phyloP scores from a whole-genome alignment of 306 rosid genomes.

The Vigna trinervia region DNA sequence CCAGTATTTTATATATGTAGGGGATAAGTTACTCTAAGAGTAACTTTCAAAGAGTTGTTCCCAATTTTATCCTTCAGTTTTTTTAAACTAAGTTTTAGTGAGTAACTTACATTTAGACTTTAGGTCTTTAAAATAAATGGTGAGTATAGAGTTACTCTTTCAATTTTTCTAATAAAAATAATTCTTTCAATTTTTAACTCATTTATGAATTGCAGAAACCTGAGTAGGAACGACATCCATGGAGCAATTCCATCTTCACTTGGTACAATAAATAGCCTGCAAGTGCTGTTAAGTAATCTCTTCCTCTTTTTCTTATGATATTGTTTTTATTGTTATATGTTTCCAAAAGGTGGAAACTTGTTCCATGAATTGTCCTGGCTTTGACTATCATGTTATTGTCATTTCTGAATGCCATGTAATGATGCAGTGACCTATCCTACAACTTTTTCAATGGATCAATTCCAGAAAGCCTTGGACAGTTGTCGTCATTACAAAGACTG shows the following conservation, averaged over 20 bases:
- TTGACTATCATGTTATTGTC: slow-evolving; percentile 25
- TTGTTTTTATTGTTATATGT: slow-evolving; percentile 6
- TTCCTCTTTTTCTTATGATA: not conserved
- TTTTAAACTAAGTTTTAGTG: too few species aligned
- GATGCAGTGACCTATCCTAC: slow-evolving; percentile 77
- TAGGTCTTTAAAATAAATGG: too few species aligned
- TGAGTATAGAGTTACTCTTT: too few species aligned
- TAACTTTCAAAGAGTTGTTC: too few species aligned
- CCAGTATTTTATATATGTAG: not conserved
- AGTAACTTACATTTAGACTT: too few species aligned
- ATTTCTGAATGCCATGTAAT: slow-evolving; percentile 38
- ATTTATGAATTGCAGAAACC: slow-evolving; percentile 56
- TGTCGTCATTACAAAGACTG: slow-evolving; percentile 67
- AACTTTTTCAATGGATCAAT: slow-evolving; percentile 72
- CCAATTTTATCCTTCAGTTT: too few species aligned
- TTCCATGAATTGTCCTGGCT: slow-evolving; percentile 22
- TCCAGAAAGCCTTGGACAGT: slow-evolving; percentile 81
- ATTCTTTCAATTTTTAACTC: not conserved
- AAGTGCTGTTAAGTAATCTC: slow-evolving; percentile 61
- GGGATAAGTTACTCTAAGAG: too few species aligned
- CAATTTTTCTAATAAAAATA: too few species aligned
- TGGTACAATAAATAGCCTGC: slow-evolving; percentile 58
- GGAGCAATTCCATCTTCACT: slow-evolving; percentile 72
- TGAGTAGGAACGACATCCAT: slow-evolving; percentile 69
- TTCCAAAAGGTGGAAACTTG: not conserved